phyloP scores from a whole-genome alignment of 2,329 filamentous ascomycete species.

The Phoma herbarum region DNA sequence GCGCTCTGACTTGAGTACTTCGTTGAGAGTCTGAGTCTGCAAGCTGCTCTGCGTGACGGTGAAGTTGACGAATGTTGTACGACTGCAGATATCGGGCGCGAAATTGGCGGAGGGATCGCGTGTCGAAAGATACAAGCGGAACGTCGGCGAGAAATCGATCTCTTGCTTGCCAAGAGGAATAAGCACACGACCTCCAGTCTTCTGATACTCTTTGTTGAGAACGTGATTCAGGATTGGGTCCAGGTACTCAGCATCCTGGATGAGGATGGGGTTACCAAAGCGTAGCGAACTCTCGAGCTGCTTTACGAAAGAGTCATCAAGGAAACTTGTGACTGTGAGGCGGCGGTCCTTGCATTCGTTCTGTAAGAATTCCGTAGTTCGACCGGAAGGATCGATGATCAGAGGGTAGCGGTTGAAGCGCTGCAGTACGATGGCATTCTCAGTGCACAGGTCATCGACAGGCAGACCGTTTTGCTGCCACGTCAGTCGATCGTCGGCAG shows the following conservation, averaged over 20 bases:
- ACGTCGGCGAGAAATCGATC: constrained; percentile 97
- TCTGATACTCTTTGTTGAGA: constrained; percentile 99
- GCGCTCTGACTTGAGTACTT: constrained; percentile 95
- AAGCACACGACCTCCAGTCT: constrained; percentile 94
- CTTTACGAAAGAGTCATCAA: constrained; percentile 98
- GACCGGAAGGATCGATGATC: constrained; percentile 96
- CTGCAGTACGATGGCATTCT: constrained; percentile 97
- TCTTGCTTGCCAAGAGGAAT: constrained; percentile 99
- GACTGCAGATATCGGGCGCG: constrained; percentile 94
- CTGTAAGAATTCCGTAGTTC: constrained; percentile 93
- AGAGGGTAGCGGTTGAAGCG: constrained; percentile 98
- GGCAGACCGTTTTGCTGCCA: constrained; percentile 96
- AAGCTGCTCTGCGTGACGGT: constrained; percentile 98
- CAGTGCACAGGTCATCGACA: constrained; percentile 96
- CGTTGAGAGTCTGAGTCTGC: constrained; percentile 96
- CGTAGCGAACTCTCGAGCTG: constrained; percentile 95
- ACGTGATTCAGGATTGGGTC: constrained; percentile 98
- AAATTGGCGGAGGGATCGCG: constrained; percentile 96
- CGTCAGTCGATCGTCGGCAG: constrained; percentile 89
- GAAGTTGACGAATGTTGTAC: constrained; percentile 99
- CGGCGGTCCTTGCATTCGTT: constrained; percentile 93
- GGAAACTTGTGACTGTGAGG: constrained; percentile 95
- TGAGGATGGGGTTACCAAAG: constrained; percentile 97
- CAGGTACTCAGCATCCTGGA: constrained; percentile 96
- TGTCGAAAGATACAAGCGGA: constrained; percentile 94